A percentile compares a stretch with the other conserved stretches of the same genome.
These are phyloP conservation scores for Infundibulicybe gibba DNA, from an alignment of 768 basidiomycete species.

Conservation along the genomic window DNA sequence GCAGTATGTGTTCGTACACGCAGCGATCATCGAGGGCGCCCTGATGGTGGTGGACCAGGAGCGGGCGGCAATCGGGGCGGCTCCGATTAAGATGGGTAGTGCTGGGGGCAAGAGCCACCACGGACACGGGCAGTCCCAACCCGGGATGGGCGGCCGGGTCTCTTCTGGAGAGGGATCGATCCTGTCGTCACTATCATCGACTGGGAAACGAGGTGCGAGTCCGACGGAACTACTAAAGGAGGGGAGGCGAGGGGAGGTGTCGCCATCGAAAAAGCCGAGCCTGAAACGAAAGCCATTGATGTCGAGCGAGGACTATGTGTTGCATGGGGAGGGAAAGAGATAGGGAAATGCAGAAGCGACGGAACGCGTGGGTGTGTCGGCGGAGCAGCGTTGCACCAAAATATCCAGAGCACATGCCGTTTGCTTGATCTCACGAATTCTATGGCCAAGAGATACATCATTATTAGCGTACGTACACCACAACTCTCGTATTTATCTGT, in stretches of 20 bases:
- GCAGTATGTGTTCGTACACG: conserved; percentile 93
- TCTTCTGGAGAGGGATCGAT: neutral
- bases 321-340: neutral
- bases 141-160: neutral
- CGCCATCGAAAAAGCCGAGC: conserved; percentile 65
- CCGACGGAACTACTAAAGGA: conserved; percentile 68
- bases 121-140: neutral
- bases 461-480: too few species aligned
- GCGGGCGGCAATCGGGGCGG: conserved; percentile 28
- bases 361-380: too few species aligned
- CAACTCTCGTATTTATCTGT: too few species aligned
- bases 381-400: too few species aligned
- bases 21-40: conserved; percentile 78
- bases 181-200: conserved; percentile 28
- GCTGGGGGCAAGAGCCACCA: conserved; percentile 2
- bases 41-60: conserved; percentile 77
- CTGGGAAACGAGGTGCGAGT: conserved; percentile 65
- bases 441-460: too few species aligned
- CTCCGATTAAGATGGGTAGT: conserved; percentile 9
- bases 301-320: neutral
- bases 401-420: too few species aligned
- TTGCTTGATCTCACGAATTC: too few species aligned
- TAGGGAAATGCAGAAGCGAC: too few species aligned
- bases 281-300: conserved; percentile 41
- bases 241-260: conserved; percentile 51